Base-by-base conservation (phyloP, 140 eudicot genomes). In the Senecio squalidus region DNA sequence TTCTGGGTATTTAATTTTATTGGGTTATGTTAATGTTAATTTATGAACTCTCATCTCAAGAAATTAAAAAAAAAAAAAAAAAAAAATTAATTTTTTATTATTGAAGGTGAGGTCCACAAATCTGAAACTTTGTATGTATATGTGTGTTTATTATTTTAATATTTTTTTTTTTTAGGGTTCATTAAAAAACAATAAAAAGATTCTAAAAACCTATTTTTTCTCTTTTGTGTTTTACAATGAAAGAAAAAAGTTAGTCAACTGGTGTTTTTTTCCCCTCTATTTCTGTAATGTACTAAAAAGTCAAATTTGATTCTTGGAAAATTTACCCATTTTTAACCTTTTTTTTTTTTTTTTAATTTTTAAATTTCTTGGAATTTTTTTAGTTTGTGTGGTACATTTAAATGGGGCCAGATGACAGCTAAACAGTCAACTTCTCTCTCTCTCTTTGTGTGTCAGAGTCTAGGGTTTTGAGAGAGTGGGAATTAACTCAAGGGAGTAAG, bases 401-500 rank as follows among this genome's bases (percentile, higher is more conserved):
- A 28, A 62, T 67, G 70, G 77, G 78, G 41, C 74, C 67, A 58
- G 58, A 72, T 68, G 74, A 83, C 76, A 74, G 86, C 91, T 76
- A 79, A 62, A 63, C 61, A 44, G 81, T 83, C 81, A 79, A 76
- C 78, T 51, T 69, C 69, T 60, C 21, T 28, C 61, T 69, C 56
- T 67, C 30, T 26, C 38, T 58, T 57, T 4, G 5, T 31, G n/a
- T 45, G 54, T 62, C 68, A 65, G 60, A 59, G 18, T 43, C 58
- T 79, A 75, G 81, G 85, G 78, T 79, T 79, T 75, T 70, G 78
- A 72, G 75, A 72, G 75, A 64, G 71, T 49, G 68, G 63, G 72
- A 43, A 69, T 64, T 75, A 60, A 67, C 49, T 43, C 70, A 59
- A 71, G 70, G 77, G 49, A 76, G 74, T 70, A 67, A 76, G 84